phyloP scores from a whole-genome alignment of 208 protist species.

The Trypanosoma brucei region DNA sequence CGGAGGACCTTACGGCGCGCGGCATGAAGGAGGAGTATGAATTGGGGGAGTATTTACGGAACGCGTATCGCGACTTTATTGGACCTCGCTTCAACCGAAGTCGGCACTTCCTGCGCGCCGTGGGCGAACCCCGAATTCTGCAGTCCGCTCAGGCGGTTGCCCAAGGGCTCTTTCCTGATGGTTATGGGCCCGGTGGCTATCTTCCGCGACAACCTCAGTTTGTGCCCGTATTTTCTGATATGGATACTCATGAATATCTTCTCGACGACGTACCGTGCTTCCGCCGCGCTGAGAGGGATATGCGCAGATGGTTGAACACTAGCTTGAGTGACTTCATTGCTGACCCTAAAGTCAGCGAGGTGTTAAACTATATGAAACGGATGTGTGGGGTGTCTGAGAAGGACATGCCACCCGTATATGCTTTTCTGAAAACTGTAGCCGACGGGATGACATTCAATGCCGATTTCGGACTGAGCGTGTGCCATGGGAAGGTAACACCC shows the following conservation, averaged over 20 bases:
- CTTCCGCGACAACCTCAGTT: slow-evolving; percentile 73
- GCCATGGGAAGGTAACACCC: slow-evolving; percentile 34
- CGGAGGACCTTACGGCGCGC: slow-evolving; percentile 66
- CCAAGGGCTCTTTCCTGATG: slow-evolving; percentile 73
- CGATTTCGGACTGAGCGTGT: slow-evolving; percentile 55
- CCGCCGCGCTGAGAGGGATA: slow-evolving; percentile 64
- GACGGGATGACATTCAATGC: slow-evolving; percentile 81
- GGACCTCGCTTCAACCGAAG: slow-evolving; percentile 68
- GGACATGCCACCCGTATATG: slow-evolving; percentile 25
- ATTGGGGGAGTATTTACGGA: slow-evolving; percentile 60
- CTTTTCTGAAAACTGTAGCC: slow-evolving; percentile 69
- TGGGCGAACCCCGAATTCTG: slow-evolving; percentile 81
- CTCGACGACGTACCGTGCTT: slow-evolving; percentile 85
- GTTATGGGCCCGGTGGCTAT: slow-evolving; percentile 67
- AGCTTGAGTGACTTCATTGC: slow-evolving; percentile 34
- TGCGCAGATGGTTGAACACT: slow-evolving; percentile 52
- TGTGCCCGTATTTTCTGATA: slow-evolving; percentile 79
- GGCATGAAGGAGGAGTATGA: slow-evolving; percentile 82
- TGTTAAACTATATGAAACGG: slow-evolving; percentile 42
- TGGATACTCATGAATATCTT: slow-evolving; percentile 86
- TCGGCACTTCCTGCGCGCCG: slow-evolving; percentile 73
- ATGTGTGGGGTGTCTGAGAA: slow-evolving; percentile 46
- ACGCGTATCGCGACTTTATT: slow-evolving; percentile 54
- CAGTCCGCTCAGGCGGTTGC: slow-evolving; percentile 76
- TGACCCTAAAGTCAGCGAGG: slow-evolving; percentile 35